Evolutionary conservation across 2,329 filamentous ascomycete genomes (phyloP).

Genomic region (Xylariomycetidae sp.): DNA sequence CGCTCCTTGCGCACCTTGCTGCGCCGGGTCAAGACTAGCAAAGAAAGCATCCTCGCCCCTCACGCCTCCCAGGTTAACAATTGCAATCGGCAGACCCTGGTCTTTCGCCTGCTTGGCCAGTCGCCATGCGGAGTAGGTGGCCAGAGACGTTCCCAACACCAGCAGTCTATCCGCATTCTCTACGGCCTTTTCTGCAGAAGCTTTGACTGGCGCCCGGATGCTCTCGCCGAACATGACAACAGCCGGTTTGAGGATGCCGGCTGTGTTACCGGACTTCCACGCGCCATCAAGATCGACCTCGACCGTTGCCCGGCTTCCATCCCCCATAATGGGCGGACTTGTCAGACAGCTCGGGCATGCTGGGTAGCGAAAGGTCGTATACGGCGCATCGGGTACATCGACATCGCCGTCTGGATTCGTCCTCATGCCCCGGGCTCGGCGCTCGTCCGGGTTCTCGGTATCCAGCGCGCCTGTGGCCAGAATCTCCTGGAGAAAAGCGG

Average conservation of each 20-base stretch:
- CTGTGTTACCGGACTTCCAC: constrained; percentile 59
- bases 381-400: constrained; percentile 79
- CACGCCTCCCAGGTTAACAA: constrained; percentile 82
- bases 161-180: constrained; percentile 70
- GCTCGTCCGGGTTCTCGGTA: constrained; percentile 68
- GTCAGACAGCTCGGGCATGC: constrained; percentile 75
- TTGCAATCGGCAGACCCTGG: constrained; percentile 75
- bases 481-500: constrained; percentile 65
- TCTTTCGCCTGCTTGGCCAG: constrained; percentile 79
- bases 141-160: constrained; percentile 81
- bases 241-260: constrained; percentile 82
- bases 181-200: constrained; percentile 70
- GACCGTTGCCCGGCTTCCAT: constrained; percentile 53
- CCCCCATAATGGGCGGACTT: constrained; percentile 49
- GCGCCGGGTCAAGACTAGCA: constrained; percentile 43
- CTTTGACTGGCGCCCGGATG: constrained; percentile 64
- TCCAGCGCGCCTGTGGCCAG: constrained; percentile 68
- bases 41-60: constrained; percentile 73
- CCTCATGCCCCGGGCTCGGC: constrained; percentile 62
- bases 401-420: constrained; percentile 94
- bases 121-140: constrained; percentile 93
- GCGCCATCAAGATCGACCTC: constrained; percentile 75
- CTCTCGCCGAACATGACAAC: constrained; percentile 97
- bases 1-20: constrained; percentile 46
- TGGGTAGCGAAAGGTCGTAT: constrained; percentile 86